Base-by-base conservation (phyloP, 352 stramenopile species). In the Lagenidium sp. region DNA sequence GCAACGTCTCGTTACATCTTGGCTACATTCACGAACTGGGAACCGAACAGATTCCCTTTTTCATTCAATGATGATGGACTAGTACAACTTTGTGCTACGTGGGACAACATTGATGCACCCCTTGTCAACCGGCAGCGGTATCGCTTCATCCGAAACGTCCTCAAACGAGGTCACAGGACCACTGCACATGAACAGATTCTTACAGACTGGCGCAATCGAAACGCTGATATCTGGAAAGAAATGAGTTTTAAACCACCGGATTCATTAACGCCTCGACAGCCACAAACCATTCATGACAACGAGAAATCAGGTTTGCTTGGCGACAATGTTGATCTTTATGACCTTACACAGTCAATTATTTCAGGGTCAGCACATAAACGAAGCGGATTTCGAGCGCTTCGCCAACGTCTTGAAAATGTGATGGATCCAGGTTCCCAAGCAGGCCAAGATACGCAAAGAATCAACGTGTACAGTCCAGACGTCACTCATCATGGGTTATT, bases 121-220 rank as follows among this genome's bases (percentile, higher is more conserved):
- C 22, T 44, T 16, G 8, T 51, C 11, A 1, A 39, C 6, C 44
- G 44, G 1, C 44, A 51, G 22, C 23, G 44, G 7, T 51, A 44
- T 30, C 44, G 35, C 1, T 44, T 32, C 20, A 2, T 51, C 1
- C 35, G 25, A 16, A 51, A 51, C 21, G 3, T 36, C 1, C 4
- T 51, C 1, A 26, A 32, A 19, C 28, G 44, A 6, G 36, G 35
- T 5, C 36, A 38, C 18, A 16, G 44, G 1, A 32, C 6, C 6
- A 40, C 11, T n/a, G 13, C 5, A 8, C 29, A 32, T 18, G 44
- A 51, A 19, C 15, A 6, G 12, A 44, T 44, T 4, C 6, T 51
- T 2, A 39, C 44, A 1, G 44, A 51, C 19, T 51, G 44, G 44
- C 11, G 35, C 13, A 44, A 44, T 30, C 44, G 34, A 35, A 41